These are phyloP conservation scores for Monosporascus sp. DNA, from an alignment of 2,329 filamentous ascomycete genomes.

Conservation along the genomic window DNA sequence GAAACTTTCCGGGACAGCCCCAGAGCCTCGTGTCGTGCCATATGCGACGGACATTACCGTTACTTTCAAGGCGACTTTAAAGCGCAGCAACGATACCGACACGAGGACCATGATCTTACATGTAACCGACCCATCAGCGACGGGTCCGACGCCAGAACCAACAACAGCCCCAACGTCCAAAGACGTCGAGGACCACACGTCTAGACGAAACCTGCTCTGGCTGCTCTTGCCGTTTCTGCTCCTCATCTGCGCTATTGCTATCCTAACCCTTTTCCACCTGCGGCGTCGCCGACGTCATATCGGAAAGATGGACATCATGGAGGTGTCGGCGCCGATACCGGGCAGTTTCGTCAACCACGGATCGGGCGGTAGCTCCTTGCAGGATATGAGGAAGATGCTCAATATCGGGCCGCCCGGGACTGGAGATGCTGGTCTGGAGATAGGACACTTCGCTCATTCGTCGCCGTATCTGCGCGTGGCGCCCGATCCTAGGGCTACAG, in stretches of 20 bases:
- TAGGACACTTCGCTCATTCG: conserved; percentile 1
- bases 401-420: conserved; percentile 12
- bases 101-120: conserved; percentile 18
- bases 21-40: conserved; percentile 5
- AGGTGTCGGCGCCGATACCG: conserved; percentile 25
- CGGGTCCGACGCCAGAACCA: conserved; percentile 1
- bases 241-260: conserved; percentile 12
- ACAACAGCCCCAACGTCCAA: conserved; percentile 8
- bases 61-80: conserved; percentile 19
- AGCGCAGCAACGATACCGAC: conserved; percentile 15
- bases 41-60: conserved; percentile 10
- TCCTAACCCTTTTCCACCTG: conserved; percentile 17
- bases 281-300: conserved; percentile 17
- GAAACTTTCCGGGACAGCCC: conserved; percentile 21
- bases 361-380: conserved; percentile 10
- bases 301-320: conserved; percentile 10
- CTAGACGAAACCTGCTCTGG: conserved; percentile 20
- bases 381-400: conserved; percentile 13
- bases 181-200: conserved; percentile 4
- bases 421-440: background rate
- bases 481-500: conserved; percentile 8
- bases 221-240: conserved; percentile 22
- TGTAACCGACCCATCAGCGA: conserved; percentile 8
- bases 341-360: conserved; percentile 21
- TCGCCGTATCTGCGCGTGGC: conserved; percentile 10